These are phyloP conservation scores for Penicillium lividum DNA, from an alignment of 495 filamentous ascomycete genomes.

Conservation along the genomic window DNA sequence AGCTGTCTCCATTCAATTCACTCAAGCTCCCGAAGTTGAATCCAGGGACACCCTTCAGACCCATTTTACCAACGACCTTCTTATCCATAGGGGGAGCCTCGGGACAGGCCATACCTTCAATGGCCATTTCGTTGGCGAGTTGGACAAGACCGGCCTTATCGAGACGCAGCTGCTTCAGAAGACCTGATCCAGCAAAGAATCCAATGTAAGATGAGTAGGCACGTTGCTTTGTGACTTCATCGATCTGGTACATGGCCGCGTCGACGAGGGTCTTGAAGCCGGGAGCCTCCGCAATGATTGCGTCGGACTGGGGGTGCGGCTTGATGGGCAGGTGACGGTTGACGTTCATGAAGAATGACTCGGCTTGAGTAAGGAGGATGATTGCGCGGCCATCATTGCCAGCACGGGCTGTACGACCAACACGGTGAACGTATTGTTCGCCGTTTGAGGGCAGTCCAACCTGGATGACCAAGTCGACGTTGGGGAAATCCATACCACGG, in stretches of 20 bases:
- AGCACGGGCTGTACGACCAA: conserved; percentile 71
- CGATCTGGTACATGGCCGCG: conserved; percentile 40
- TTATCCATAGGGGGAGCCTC: conserved; percentile 50
- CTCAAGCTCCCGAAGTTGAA: conserved; percentile 37
- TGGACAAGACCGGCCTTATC: conserved; percentile 44
- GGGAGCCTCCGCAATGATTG: conserved; percentile 32
- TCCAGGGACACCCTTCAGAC: conserved; percentile 49
- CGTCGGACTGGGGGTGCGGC: conserved; percentile 47
- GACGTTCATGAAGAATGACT: conserved; percentile 58
- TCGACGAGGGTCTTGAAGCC: conserved; percentile 24
- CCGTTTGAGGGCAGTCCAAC: conserved; percentile 67
- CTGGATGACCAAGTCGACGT: conserved; percentile 89
- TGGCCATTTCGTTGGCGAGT: conserved; percentile 46
- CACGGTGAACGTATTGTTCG: conserved; percentile 86
- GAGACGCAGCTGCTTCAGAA: conserved; percentile 40
- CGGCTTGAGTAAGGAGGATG: conserved; percentile 60
- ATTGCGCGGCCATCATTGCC: conserved; percentile 68
- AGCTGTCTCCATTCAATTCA: conserved; percentile 17
- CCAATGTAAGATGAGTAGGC: conserved; percentile 59
- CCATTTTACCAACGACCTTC: conserved; percentile 51
- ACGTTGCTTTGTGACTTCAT: conserved; percentile 51
- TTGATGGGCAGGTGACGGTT: conserved; percentile 58
- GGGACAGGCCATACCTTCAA: conserved; percentile 46
- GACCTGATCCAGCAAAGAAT: conserved; percentile 46
- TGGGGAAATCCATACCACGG: conserved; percentile 90